Base-by-base conservation (phyloP, 2,329 filamentous ascomycete genomes). In the Sarocladium strictum region DNA sequence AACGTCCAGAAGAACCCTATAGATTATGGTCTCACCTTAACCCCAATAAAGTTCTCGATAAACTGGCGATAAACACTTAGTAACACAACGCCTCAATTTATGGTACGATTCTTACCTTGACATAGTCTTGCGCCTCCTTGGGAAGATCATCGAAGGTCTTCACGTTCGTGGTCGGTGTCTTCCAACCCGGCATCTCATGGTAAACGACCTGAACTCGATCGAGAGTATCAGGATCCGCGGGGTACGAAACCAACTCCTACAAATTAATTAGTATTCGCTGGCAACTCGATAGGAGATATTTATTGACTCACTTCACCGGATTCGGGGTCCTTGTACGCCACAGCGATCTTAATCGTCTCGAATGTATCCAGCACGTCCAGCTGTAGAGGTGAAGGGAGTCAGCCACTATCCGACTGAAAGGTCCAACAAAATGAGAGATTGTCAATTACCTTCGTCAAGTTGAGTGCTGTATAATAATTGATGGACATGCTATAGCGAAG, bases 311-410 rank as follows among this genome's bases (percentile, higher is more conserved):
- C 64, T n/a, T 38, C 35, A 23, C 38, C 38, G 38, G 38, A 21
- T 14, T 21, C 64, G 55, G 67, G 60, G 47, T 63, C 67, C 62
- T 76, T 77, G 72, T 96, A 96, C 2, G 81, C 84, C 14, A 87
- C 81, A 17, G 87, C 87, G 52, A 89, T 76, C 68, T 91, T 88
- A 70, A 95, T 80, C 63, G 83, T 85, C 10, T 81, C 76, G 66
- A 96, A 90, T 29, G 81, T 81, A 66, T 91, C 87, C 15, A 91
- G 76, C 35, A 90, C 78, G 38, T 65, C 63, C 23, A 65, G 62
- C 57, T 59, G 12, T 55, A 57, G 53, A 53, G 54, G 32, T 58
- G 53, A 52, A 52, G 53, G 19, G 54, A 55, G 17, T 53, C 26
- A 53, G 37, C n/a, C 24, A 4, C 11, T 14, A n/a, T 35, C 9